These are phyloP conservation scores for Ceratobasidium sp. DNA, from an alignment of 1,284 basidiomycete genomes.

Conservation along the genomic window DNA sequence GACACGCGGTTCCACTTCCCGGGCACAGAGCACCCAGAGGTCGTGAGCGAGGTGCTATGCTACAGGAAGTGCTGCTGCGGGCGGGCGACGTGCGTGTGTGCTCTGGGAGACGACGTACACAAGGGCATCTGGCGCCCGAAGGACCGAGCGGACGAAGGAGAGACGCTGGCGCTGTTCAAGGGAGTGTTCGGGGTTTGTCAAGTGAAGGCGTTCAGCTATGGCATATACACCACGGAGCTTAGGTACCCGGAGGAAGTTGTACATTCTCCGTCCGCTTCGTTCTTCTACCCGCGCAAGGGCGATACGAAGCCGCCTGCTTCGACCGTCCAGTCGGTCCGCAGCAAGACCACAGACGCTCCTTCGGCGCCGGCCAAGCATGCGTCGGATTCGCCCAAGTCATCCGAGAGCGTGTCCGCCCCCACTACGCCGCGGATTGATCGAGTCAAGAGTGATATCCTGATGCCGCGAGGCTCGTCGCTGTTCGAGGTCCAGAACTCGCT, in stretches of 20 bases:
- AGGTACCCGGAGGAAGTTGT: neutral
- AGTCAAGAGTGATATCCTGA: slow-evolving; percentile 11
- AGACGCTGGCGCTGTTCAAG: slow-evolving; percentile 5
- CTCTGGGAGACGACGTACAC: neutral
- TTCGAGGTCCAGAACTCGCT: slow-evolving; percentile 4
- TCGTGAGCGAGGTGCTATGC: slow-evolving; percentile 24
- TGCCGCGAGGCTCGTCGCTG: neutral
- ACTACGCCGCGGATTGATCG: neutral
- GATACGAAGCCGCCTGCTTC: neutral
- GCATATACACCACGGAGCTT: neutral
- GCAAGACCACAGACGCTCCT: neutral
- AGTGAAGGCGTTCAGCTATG: neutral
- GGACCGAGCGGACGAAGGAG: slow-evolving; percentile 6
- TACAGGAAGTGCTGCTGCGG: slow-evolving; percentile 19
- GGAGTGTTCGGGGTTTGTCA: slow-evolving; percentile 18
- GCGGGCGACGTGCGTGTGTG: slow-evolving; percentile 13
- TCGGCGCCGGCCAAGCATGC: neutral
- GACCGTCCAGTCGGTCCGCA: too few species aligned
- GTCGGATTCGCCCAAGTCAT: neutral
- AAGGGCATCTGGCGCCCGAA: slow-evolving; percentile 19
- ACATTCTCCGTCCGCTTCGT: neutral
- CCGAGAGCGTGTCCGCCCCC: neutral
- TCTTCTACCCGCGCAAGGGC: slow-evolving; percentile 3
- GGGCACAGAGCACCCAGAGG: neutral
- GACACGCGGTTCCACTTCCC: slow-evolving; percentile 6